Evolutionary conservation across 805 yeast species (phyloP).

Genomic region (Ogataea salicorniae): DNA sequence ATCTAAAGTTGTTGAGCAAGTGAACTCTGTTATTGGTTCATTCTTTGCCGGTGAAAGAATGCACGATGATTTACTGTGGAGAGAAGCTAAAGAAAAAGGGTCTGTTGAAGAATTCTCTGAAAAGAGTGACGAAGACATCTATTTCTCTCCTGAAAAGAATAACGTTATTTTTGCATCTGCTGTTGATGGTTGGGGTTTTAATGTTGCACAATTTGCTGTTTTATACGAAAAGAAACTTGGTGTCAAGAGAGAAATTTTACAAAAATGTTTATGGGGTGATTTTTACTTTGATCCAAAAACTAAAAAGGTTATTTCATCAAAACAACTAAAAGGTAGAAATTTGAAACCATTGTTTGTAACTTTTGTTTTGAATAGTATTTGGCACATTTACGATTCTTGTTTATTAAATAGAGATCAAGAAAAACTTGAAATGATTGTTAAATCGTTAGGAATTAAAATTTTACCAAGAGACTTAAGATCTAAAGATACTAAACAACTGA

Average conservation of each 20-base stretch:
- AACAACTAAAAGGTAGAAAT: conserved; percentile 53
- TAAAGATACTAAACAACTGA: conserved; percentile 62
- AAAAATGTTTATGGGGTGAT: conserved; percentile 95
- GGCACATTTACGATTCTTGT: conserved; percentile 82
- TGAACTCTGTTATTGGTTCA: conserved; percentile 89
- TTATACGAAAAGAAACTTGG: conserved; percentile 83
- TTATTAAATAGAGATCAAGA: conserved; percentile 61
- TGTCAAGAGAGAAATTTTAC: conserved; percentile 70
- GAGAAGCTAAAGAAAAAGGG: conserved; percentile 54
- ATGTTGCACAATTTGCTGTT: conserved; percentile 80
- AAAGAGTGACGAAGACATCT: conserved; percentile 72
- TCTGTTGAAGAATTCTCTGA: conserved; percentile 56
- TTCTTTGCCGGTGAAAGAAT: conserved; percentile 90
- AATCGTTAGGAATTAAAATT: conserved; percentile 62
- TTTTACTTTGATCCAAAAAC: conserved; percentile 84
- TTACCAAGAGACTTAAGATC: conserved; percentile 73
- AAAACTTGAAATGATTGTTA: conserved; percentile 68
- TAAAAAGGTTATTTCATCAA: conserved; percentile 70
- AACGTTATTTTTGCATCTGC: conserved; percentile 91
- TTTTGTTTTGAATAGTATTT: conserved; percentile 80
- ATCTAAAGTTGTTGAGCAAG: conserved; percentile 79
- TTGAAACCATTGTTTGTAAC: conserved; percentile 83
- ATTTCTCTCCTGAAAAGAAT: conserved; percentile 81
- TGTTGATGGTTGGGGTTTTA: conserved; percentile 97
- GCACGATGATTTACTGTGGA: conserved; percentile 77